Evolutionary conservation across 176 grass and related monocot genomes (phyloP), one percentile per base, ranked within the genome.

Genomic region (Aegilops umbellulata): DNA sequence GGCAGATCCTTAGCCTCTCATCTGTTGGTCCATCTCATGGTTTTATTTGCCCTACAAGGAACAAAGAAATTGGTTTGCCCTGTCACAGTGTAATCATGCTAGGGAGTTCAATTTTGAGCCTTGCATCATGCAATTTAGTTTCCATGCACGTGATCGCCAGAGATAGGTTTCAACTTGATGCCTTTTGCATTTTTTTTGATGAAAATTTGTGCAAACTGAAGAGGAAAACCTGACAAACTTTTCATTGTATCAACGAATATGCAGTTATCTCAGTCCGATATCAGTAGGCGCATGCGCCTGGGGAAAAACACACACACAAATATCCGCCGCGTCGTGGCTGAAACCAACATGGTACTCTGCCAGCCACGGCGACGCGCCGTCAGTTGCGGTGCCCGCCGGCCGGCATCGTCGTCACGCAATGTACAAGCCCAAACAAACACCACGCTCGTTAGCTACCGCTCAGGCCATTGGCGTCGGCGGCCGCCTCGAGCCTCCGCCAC

Each of bases 401-500:
- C 19, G 19, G 53, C 53, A 19, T 7, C 16, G 49, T 2, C 5
- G 2, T 19, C 63, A 81, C 15, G 77, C 44, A 75, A 81, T 46
- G 65, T 79, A 73, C 81, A 63, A 29, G 41, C 44, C n/a, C 10
- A 9, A 13, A 39, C 62, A 22, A 10, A 22, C 23, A 5, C 10
- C 57, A 9, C 22, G 12, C 44, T 47, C 44, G 44, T 47, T 47
- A 47, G 44, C 44, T 47, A 47, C 44, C 4, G 12, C 44, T 47
- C 44, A 14, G 46, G 46, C 1, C 46, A 3, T 42, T 42, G 39
- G 39, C 35, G 14, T 36, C 39, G 65, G 74, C 92, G 26, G 80
- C 47, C 16, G 20, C 39, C 83, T 98, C 92, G 25, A 98, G 88
- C 70, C 16, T 76, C 1, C 86, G 79, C 96, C 96, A 98, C 78